Percentiles rank a stretch among this genome's conserved stretches.
These are phyloP conservation scores for Kwoniella dendrophila DNA, from an alignment of 768 basidiomycete genomes.

Conservation along the genomic window DNA sequence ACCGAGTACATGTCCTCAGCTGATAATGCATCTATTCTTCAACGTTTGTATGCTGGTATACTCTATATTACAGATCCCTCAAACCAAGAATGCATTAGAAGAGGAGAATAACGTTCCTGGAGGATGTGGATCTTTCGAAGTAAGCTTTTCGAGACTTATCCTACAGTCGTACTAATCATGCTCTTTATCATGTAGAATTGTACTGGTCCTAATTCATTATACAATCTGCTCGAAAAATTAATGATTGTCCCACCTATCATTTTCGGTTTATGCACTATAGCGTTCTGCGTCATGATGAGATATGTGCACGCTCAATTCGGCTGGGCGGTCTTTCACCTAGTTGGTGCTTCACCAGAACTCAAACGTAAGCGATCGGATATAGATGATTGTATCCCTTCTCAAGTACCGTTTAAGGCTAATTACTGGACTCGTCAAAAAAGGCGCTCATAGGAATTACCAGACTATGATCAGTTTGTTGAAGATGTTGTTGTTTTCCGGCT, in stretches of 20 bases:
- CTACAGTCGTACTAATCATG: neutral
- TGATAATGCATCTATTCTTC: conserved; percentile 40
- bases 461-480: conserved; percentile 42
- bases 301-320: conserved; percentile 36
- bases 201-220: conserved; percentile 35
- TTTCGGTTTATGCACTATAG: conserved; percentile 33
- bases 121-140: conserved; percentile 31
- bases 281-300: conserved; percentile 25
- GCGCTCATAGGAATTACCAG: conserved; percentile 42
- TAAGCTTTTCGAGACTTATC: conserved; percentile 11
- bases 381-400: neutral
- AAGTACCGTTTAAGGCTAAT: neutral
- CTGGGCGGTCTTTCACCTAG: conserved; percentile 43
- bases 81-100: conserved; percentile 35
- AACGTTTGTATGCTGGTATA: conserved; percentile 39
- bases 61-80: conserved; percentile 44
- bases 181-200: conserved; percentile 22
- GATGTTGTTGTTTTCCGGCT: conserved; percentile 40
- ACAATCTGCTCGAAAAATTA: conserved; percentile 28
- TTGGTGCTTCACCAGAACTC: conserved; percentile 40
- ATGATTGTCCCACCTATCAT: conserved; percentile 45
- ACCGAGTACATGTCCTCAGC: conserved; percentile 14
- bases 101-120: conserved; percentile 16
- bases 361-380: conserved; percentile 45
- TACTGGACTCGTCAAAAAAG: conserved; percentile 7